Conservation (phyloP, 148 eudicot genomes). For the Amaranthus cruentus region DNA sequence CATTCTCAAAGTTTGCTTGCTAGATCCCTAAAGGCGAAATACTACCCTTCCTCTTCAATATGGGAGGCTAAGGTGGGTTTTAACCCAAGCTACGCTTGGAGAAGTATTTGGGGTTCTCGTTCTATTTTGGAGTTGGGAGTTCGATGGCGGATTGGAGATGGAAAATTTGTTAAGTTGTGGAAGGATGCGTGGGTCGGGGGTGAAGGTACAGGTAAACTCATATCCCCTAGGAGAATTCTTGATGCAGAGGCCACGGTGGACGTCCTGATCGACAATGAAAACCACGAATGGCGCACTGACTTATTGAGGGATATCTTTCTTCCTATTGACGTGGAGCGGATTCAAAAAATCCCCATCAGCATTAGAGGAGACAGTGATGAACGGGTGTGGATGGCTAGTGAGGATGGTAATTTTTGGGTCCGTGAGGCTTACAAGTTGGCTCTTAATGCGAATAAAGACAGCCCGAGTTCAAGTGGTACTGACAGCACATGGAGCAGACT, state of each 20-base stretch:
- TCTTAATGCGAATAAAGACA: not conserved
- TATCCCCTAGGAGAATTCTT: not conserved
- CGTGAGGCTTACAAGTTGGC: not conserved
- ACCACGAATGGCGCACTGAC: not conserved
- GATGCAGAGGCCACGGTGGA: not conserved
- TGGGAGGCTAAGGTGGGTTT: not conserved
- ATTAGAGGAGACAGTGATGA: not conserved
- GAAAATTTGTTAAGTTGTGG: not conserved
- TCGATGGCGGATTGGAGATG: not conserved
- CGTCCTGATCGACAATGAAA: not conserved
- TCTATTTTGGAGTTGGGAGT: too few relatives aligned
- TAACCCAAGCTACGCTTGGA: not conserved
- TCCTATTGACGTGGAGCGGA: not conserved
- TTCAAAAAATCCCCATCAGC: not conserved
- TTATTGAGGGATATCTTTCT: not conserved
- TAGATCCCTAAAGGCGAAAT: not conserved
- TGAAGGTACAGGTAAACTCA: not conserved
- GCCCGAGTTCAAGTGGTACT: not conserved
- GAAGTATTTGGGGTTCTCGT: not conserved
- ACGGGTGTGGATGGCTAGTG: not conserved
- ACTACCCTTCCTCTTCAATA: not conserved
- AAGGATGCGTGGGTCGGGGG: not conserved
- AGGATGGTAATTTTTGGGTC: not conserved
- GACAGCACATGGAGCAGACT: not conserved
- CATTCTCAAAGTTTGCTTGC: not conserved